Evolutionary conservation across 352 stramenopile species (phyloP).

Genomic region (Globisporangium recalcitrans): DNA sequence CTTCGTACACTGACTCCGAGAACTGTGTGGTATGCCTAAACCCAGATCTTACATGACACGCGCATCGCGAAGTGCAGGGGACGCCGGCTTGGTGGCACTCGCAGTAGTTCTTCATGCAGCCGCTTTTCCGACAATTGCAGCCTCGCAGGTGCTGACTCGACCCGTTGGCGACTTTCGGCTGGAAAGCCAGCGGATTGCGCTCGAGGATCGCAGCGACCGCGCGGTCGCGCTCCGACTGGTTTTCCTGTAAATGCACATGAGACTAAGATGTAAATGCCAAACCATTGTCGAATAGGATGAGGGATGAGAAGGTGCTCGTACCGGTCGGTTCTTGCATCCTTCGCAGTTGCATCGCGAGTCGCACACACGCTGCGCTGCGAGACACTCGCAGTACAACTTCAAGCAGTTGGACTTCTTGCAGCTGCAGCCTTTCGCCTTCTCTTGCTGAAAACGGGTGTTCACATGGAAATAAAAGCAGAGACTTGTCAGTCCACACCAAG

Average conservation of each 20-base stretch:
- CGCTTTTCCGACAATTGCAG: slow-evolving; percentile 95
- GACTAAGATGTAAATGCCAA: no score
- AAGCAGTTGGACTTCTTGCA: slow-evolving; percentile 97
- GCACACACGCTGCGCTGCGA: slow-evolving; percentile 63
- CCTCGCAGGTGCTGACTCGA: slow-evolving; percentile 86
- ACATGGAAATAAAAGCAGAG: not conserved
- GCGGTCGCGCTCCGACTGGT: slow-evolving; percentile 56
- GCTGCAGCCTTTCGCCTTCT: slow-evolving; percentile 83
- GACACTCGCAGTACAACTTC: slow-evolving; percentile 91
- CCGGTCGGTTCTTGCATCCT: slow-evolving; percentile 70
- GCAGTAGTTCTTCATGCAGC: slow-evolving; percentile 98
- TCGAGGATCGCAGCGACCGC: slow-evolving; percentile 88
- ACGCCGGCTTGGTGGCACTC: slow-evolving; percentile 93
- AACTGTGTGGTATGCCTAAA: no score
- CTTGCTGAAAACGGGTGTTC: slow-evolving; percentile 21
- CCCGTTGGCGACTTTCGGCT: slow-evolving; percentile 89
- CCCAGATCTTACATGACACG: slow-evolving; percentile 51
- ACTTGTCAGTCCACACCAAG: not conserved
- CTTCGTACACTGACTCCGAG: not conserved
- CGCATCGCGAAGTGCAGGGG: slow-evolving; percentile 74
- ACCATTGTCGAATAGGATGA: not conserved
- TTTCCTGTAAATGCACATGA: slow-evolving; percentile 17
- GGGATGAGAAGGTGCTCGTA: slow-evolving; percentile 9
- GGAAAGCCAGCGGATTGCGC: slow-evolving; percentile 92
- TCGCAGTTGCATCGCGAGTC: slow-evolving; percentile 74